Conservation (phyloP, 306 rosid species). For the Psophocarpus tetragonolobus region DNA sequence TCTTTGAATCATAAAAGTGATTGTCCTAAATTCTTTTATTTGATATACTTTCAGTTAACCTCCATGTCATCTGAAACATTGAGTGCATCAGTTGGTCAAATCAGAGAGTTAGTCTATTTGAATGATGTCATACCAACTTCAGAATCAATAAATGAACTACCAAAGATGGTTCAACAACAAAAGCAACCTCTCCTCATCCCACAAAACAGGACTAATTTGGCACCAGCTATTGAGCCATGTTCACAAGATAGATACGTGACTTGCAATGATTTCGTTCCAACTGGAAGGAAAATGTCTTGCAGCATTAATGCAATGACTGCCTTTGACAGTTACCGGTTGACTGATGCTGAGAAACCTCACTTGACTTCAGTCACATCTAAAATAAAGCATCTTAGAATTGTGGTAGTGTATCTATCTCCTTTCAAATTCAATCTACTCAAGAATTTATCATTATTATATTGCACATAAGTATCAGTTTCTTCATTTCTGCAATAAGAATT, state of each 20-base stretch:
- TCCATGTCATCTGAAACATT: constrained; percentile 29
- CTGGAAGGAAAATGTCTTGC: constrained; percentile 18
- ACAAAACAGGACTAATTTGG: neutral
- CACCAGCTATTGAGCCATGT: neutral
- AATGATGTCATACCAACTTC: constrained; percentile 4
- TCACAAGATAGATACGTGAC: constrained; percentile 1
- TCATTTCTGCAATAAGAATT: neutral
- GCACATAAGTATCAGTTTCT: neutral
- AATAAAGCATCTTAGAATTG: constrained; percentile 12
- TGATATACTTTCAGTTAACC: constrained; percentile 36
- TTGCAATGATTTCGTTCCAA: neutral
- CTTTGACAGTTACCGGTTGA: constrained; percentile 12
- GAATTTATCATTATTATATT: neutral
- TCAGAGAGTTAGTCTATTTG: constrained; percentile 11
- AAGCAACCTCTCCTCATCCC: neutral
- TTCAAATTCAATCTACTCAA: neutral
- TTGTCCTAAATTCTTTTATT: neutral
- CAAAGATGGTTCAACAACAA: constrained; percentile 8
- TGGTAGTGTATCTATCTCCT: constrained; percentile 32
- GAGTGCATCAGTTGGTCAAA: constrained; percentile 14
- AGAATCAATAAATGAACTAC: neutral
- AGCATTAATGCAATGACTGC: neutral
- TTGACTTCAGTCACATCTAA: neutral
- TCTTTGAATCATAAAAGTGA: neutral
- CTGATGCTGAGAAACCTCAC: constrained; percentile 6